Conservation (phyloP, 192 early-diverging fungal species). For the Coemansia aciculifera region DNA sequence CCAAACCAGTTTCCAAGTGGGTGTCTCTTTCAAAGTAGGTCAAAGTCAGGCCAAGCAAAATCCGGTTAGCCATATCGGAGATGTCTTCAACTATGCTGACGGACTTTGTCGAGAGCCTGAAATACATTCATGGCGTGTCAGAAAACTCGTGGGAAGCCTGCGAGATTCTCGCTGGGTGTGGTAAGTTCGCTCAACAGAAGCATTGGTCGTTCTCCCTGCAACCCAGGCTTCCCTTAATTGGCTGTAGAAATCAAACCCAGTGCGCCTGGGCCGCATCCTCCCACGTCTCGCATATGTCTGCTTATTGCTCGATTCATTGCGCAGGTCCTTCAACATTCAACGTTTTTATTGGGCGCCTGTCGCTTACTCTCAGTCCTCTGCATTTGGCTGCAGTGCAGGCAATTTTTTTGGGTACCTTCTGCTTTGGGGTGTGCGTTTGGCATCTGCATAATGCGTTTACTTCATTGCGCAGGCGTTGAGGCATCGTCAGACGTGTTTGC, state of each 20-base stretch:
- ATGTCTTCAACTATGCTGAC: slow-evolving; percentile 4
- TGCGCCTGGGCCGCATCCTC: not conserved
- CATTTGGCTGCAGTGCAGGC: not conserved
- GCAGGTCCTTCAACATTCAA: not conserved
- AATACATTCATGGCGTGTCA: not conserved
- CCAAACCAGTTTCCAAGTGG: not conserved
- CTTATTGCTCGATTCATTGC: not conserved
- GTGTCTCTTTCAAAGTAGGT: not conserved
- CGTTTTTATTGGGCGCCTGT: not conserved
- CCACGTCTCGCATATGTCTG: not conserved
- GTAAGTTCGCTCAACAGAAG: not conserved
- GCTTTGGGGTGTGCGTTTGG: not conserved
- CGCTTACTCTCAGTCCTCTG: not conserved
- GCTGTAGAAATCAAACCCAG: not conserved
- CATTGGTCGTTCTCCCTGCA: not conserved
- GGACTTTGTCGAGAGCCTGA: slow-evolving; percentile 3
- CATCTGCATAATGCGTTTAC: not conserved
- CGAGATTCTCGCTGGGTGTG: slow-evolving; percentile 1
- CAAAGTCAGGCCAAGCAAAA: not conserved
- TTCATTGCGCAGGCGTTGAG: not conserved
- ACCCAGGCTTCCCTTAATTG: not conserved
- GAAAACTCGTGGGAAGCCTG: not conserved
- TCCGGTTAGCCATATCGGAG: not conserved
- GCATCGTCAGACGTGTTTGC: not conserved
- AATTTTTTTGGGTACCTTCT: not conserved